phyloP scores from a whole-genome alignment of 345 rosid species.

The Eucalyptus camaldulensis region DNA sequence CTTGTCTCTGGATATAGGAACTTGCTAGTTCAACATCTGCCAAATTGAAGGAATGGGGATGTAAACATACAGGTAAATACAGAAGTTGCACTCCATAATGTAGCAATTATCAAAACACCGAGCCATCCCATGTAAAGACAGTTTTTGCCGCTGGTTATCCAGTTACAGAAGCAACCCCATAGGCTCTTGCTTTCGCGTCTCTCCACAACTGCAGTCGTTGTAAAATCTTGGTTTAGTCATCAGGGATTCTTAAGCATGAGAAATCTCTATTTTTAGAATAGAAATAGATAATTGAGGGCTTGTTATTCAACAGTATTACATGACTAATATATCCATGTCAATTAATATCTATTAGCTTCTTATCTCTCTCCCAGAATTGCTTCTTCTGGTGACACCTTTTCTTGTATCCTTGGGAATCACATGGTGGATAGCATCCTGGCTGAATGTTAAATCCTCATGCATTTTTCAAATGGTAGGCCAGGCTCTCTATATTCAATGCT shows the following conservation, averaged over 20 bases:
- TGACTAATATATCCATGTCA: neutral
- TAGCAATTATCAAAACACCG: neutral
- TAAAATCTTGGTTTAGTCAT: neutral
- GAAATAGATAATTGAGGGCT: neutral
- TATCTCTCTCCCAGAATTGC: neutral
- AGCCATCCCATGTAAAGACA: neutral
- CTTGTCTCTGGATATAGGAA: slow-evolving; percentile 20
- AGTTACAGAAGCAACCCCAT: neutral
- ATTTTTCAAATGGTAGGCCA: neutral
- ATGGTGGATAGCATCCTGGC: neutral
- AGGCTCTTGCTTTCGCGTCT: neutral
- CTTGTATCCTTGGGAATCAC: neutral
- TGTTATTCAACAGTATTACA: neutral
- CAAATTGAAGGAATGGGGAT: slow-evolving; percentile 4
- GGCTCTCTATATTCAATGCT: neutral
- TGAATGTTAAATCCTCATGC: neutral
- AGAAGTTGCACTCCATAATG: neutral
- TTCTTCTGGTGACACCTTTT: neutral
- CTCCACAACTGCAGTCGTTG: neutral
- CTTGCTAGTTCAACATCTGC: neutral
- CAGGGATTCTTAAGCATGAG: neutral
- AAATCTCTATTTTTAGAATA: neutral
- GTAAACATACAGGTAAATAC: slow-evolving; percentile 20
- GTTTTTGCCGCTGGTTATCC: neutral
- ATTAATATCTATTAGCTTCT: neutral